Evolutionary conservation across 805 yeast genomes (phyloP), one percentile per base, ranked within the genome.

Genomic region (Yarrowia alimentaria): DNA sequence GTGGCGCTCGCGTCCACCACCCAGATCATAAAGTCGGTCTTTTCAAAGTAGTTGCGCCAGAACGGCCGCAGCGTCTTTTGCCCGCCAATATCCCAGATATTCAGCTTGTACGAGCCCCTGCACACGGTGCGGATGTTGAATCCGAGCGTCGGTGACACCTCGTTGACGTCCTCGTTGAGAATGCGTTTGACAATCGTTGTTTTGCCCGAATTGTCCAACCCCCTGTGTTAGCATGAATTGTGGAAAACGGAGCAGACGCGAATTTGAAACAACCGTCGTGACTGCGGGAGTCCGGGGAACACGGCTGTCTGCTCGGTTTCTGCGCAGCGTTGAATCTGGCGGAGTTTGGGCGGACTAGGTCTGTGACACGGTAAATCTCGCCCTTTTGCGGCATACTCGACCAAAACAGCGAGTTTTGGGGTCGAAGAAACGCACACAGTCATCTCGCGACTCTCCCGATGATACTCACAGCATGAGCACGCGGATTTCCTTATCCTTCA

Each of bases 41-140:
- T 80, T 57, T 89, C 96, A 61, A 85, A 90, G 65, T 91, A 90
- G 67, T 90, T 91, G 59, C 85, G 80, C 98, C 98, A 90, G 72
- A 89, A 89, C 13, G 90, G 81, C 38, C 98, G 69, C 32, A 90
- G 70, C 1, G 91, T 76, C 35, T 75, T 68, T 64, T 90, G 98
- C 1, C 98, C 98, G 5, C 98, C 98, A 10, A 90, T 80, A 61
- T 87, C 96, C 98, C 74, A 71, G 14, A 71, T 58, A 29, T 69
- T 69, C 37, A 71, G 54, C 22, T 61, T 64, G 51, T 57, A 61
- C 10, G 58, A 56, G n/a, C 22, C 49, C 11, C 70, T 66, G 1
- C 64, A 60, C 1, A 85, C 60, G 1, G 90, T 79, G 42, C 78
- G 75, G 56, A 90, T 91, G 58, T 80, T 83, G 66, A 90, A 91